Evolutionary conservation across 2,329 filamentous ascomycete species (phyloP).

Genomic region (Huntiella decipiens): DNA sequence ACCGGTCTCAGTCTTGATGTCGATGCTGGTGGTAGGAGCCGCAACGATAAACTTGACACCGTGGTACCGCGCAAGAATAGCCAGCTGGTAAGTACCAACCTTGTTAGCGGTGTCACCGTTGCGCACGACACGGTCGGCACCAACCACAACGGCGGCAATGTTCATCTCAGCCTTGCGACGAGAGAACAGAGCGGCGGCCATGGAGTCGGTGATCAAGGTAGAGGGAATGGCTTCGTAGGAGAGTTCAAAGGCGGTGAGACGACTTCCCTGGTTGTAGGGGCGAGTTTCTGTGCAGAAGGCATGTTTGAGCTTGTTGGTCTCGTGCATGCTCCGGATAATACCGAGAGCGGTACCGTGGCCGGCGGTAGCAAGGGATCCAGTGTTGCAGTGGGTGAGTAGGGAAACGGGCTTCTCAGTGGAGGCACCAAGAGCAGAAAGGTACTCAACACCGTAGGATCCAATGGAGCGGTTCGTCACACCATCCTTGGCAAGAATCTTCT

Average conservation of each 20-base stretch:
- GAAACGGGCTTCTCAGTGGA: conserved; percentile 36
- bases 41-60: conserved; percentile 89
- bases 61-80: conserved; percentile 76
- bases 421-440: conserved; percentile 47
- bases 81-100: conserved; percentile 84
- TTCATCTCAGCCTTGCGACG: conserved; percentile 41
- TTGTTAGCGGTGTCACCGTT: conserved; percentile 99
- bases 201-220: conserved; percentile 86
- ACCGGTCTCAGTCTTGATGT: conserved; percentile 61
- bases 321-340: conserved; percentile 69
- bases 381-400: conserved; percentile 97
- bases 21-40: conserved; percentile 85
- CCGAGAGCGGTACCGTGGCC: conserved; percentile 94
- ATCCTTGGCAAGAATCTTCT: conserved; percentile 73
- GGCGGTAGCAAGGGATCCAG: conserved; percentile 85
- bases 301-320: conserved; percentile 47
- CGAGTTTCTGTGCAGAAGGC: conserved; percentile 94
- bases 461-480: conserved; percentile 74
- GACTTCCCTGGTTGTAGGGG: conserved; percentile 93
- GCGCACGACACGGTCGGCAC: conserved; percentile 82
- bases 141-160: conserved; percentile 77
- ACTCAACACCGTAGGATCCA: conserved; percentile 63
- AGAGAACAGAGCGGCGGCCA: conserved; percentile 72
- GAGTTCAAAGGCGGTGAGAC: conserved; percentile 90
- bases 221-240: conserved; percentile 81